phyloP scores from a whole-genome alignment of 2,329 filamentous ascomycete species.

The Dothideomycetidae sp. region DNA sequence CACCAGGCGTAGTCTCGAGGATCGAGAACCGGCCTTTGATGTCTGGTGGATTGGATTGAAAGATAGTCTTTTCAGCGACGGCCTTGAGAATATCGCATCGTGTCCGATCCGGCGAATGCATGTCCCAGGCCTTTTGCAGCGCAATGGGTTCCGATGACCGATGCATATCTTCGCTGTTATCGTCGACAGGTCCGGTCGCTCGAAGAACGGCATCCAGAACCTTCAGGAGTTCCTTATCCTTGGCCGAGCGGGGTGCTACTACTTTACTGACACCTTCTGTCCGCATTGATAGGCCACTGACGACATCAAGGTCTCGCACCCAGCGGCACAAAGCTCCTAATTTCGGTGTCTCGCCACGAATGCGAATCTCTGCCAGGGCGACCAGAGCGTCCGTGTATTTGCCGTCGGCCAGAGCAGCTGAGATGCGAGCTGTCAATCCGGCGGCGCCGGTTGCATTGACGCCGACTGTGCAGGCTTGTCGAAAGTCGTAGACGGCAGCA shows the following conservation, averaged over 20 bases:
- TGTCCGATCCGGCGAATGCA: conserved; percentile 30
- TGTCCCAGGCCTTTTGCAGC: conserved; percentile 47
- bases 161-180: conserved; percentile 23
- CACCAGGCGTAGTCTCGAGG: conserved; percentile 47
- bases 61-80: conserved; percentile 44
- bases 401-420: conserved; percentile 49
- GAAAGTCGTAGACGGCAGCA: conserved; percentile 53
- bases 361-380: conserved; percentile 54
- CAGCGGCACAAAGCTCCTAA: conserved; percentile 56
- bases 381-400: conserved; percentile 52
- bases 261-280: conserved; percentile 29
- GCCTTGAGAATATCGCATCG: conserved; percentile 39
- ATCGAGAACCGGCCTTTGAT: conserved; percentile 36
- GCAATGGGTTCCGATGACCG: conserved; percentile 36
- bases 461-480: conserved; percentile 53
- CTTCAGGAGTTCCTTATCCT: conserved; percentile 41
- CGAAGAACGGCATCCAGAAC: conserved; percentile 52
- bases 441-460: conserved; percentile 44
- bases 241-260: conserved; percentile 26
- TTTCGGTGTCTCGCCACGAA: conserved; percentile 50
- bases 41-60: conserved; percentile 27
- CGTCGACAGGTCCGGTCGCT: conserved; percentile 48
- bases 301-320: conserved; percentile 57
- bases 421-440: conserved; percentile 53
- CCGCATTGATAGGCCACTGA: conserved; percentile 48